Base-by-base conservation (phyloP, 2,329 filamentous ascomycete genomes). In the Aspergillus quadrilineatus region DNA sequence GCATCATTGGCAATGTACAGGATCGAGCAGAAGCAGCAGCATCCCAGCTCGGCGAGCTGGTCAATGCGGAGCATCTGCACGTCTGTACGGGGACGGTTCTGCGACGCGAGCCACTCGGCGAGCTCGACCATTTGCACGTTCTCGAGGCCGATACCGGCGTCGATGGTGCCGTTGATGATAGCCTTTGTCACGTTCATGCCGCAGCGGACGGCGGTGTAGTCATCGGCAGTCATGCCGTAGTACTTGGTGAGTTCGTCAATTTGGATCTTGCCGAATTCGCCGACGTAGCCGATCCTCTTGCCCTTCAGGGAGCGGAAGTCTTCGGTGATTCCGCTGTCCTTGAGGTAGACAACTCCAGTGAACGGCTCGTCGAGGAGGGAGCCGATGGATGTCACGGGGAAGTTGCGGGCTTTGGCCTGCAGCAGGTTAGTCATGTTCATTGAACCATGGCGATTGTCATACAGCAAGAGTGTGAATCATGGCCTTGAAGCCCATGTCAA, bases 101-200 rank as follows among this genome's bases (percentile, higher is more conserved):
- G 86, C 0, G 69, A 60, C 0, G 79, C 80, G 17, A 91, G 85
- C 88, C 88, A 91, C 68, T 90, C 87, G 71, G 89, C 88, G 1
- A 92, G 80, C 74, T 91, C 89, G 43, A 91, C 89, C 88, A 90
- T 90, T 73, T 92, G 89, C 6, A 91, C 88, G 67, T 92, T 92
- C 73, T 91, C 89, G 4, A 92, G 83, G 15, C 89, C 89, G 67
- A 90, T 85, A 36, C 89, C 89, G 15, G 89, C 89, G 68, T 91
- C 86, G 63, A 91, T 89, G 39, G 81, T 80, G 63, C 88, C 87
- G 57, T 82, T 79, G 72, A 88, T 89, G 73, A 91, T 89, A 65
- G 88, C 88, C 71, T 88, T 87, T 71, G 85, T 86, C 48, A 92
- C 87, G 72, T 92, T 90, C 89, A 91, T 92, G 60, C 89, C 89